These are phyloP conservation scores for Trametes maxima DNA, from an alignment of 768 basidiomycete species.

Conservation along the genomic window DNA sequence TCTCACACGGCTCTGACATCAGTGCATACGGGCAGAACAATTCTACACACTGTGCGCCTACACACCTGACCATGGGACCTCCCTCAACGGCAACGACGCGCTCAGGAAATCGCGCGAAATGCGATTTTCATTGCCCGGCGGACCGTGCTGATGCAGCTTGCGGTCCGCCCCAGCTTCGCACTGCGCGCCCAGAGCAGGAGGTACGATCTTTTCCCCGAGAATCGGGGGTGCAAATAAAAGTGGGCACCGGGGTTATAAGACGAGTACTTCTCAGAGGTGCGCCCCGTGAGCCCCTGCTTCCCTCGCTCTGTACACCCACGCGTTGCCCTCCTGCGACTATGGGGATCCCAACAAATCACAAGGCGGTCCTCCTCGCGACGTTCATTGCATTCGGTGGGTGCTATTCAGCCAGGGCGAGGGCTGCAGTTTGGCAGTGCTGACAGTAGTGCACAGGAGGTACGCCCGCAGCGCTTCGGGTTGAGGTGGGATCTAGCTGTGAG, in stretches of 20 bases:
- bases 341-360: conserved; percentile 62
- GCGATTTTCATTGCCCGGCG: background rate
- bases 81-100: background rate
- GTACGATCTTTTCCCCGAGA: conserved; percentile 12
- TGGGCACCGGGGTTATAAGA: conserved; percentile 8
- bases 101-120: background rate
- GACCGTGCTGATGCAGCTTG: conserved; percentile 12
- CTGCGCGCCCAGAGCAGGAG: conserved; percentile 3
- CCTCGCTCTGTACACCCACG: conserved; percentile 4
- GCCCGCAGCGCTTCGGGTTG: background rate
- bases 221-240: background rate
- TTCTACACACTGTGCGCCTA: background rate
- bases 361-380: conserved; percentile 63
- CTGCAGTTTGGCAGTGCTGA: background rate
- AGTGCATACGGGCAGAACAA: background rate
- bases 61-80: background rate
- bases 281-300: conserved; percentile 21
- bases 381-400: conserved; percentile 74
- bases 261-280: conserved; percentile 1
- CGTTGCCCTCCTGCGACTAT: conserved; percentile 18
- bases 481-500: conserved; percentile 4
- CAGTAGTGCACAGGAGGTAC: conserved; percentile 22
- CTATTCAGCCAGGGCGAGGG: background rate
- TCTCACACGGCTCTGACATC: background rate
- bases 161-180: conserved; percentile 9